These are phyloP conservation scores for Dictyostelium intermedium DNA, from an alignment of 78 protist genomes.

Conservation along the genomic window DNA sequence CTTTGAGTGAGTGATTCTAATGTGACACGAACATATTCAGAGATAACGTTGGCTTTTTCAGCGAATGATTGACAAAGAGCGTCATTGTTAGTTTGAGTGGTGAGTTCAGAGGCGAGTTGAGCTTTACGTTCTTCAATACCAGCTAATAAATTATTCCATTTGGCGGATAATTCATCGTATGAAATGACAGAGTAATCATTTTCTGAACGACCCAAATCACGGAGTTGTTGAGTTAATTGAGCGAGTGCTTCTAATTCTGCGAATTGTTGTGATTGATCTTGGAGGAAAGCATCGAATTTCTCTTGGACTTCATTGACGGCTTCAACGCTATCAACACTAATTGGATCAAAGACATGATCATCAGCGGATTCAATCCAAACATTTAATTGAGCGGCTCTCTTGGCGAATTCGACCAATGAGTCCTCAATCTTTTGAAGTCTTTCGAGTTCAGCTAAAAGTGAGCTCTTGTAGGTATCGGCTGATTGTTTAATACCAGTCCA, in stretches of 20 bases:
- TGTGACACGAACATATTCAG: constrained; percentile 20
- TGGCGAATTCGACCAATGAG: constrained; percentile 70
- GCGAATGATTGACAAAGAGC: constrained; percentile 65
- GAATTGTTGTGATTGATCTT: constrained; percentile 50
- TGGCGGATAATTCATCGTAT: constrained; percentile 69
- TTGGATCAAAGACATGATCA: constrained; percentile 64
- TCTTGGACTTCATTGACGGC: constrained; percentile 72
- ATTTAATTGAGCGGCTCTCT: constrained; percentile 74
- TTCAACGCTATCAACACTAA: constrained; percentile 59
- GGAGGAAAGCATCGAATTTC: constrained; percentile 54
- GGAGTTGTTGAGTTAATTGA: constrained; percentile 55
- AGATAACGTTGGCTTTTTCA: constrained; percentile 34
- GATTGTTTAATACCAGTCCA: constrained; percentile 29
- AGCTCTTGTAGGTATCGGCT: constrained; percentile 26
- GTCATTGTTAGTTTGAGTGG: constrained; percentile 60
- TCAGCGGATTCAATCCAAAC: constrained; percentile 72
- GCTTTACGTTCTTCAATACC: constrained; percentile 74
- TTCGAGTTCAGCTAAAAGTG: constrained; percentile 50
- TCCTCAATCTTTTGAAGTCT: constrained; percentile 81
- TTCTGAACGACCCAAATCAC: constrained; percentile 78
- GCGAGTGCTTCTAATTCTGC: constrained; percentile 78
- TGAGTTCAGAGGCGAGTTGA: constrained; percentile 26
- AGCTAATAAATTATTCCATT: constrained; percentile 53
- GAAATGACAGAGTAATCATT: constrained; percentile 76
- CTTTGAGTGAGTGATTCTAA: not conserved